phyloP scores from a whole-genome alignment of 306 rosid species.

The Cicer judaicum region DNA sequence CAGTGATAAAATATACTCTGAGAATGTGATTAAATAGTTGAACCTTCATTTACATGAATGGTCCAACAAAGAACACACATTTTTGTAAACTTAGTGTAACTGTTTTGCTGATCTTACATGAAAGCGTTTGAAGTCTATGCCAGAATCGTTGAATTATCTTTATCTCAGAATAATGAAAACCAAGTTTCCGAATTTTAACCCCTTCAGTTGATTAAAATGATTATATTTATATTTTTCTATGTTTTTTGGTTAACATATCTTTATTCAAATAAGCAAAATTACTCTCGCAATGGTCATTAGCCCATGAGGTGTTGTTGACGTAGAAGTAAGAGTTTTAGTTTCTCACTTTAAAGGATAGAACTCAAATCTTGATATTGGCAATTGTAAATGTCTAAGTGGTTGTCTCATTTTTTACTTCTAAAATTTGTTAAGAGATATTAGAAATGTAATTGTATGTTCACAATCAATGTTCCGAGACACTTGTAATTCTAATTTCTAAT shows the following conservation, averaged over 20 bases:
- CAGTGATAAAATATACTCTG: conserved; percentile 32
- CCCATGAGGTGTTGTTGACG: no score
- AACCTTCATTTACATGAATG: conserved; percentile 31
- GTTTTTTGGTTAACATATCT: no score
- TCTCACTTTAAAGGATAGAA: no score
- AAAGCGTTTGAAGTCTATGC: neutral
- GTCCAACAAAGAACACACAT: conserved; percentile 35
- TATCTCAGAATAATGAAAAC: neutral
- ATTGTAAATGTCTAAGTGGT: no score
- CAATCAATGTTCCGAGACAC: neutral
- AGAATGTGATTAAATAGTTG: conserved; percentile 35
- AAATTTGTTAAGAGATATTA: neutral
- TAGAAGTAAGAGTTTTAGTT: no score
- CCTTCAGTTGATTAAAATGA: neutral
- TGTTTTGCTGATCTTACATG: conserved; percentile 15
- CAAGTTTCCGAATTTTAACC: neutral
- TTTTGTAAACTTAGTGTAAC: conserved; percentile 38
- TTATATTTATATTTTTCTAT: no score
- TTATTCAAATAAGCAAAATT: no score
- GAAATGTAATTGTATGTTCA: neutral
- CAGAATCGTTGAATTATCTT: neutral
- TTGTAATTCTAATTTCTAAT: neutral
- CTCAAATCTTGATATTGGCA: no score
- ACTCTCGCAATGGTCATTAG: no score
- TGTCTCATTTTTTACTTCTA: neutral